Evolutionary conservation across 2,329 filamentous ascomycete species (phyloP).

Genomic region (Fusarium sp.): DNA sequence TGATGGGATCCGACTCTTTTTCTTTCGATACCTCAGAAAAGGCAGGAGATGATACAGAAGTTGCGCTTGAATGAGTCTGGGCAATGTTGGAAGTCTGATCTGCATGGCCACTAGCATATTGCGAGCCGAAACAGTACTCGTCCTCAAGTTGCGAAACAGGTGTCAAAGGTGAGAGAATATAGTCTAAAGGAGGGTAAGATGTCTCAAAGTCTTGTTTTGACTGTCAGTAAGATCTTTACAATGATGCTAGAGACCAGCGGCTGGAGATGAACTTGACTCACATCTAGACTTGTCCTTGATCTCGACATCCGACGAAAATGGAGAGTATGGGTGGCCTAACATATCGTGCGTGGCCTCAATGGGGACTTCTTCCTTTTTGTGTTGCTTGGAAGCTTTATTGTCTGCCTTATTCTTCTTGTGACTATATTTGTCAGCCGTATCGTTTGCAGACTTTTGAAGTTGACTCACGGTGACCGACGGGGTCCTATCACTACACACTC

Average conservation of each 20-base stretch:
- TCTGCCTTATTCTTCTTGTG: neutral
- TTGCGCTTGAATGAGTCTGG: neutral
- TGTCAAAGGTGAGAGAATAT: neutral
- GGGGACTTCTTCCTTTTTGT: no score
- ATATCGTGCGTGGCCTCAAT: neutral
- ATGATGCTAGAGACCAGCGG: neutral
- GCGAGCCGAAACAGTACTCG: neutral
- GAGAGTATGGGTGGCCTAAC: neutral
- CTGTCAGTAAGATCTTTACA: neutral
- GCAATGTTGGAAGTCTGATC: neutral
- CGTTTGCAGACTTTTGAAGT: accelerated
- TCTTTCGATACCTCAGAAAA: neutral
- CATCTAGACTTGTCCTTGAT: neutral
- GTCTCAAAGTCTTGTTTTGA: neutral
- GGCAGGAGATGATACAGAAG: neutral
- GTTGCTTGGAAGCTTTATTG: no score
- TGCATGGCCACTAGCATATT: neutral
- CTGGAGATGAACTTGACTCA: neutral
- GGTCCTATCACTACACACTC: conserved; percentile 1
- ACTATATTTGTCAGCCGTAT: neutral
- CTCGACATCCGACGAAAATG: neutral
- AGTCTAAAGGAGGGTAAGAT: neutral
- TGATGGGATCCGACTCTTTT: neutral
- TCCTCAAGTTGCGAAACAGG: neutral
- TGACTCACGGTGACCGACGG: neutral